phyloP scores from a whole-genome alignment of 352 stramenopile species.

The Pythium scleroteichum region DNA sequence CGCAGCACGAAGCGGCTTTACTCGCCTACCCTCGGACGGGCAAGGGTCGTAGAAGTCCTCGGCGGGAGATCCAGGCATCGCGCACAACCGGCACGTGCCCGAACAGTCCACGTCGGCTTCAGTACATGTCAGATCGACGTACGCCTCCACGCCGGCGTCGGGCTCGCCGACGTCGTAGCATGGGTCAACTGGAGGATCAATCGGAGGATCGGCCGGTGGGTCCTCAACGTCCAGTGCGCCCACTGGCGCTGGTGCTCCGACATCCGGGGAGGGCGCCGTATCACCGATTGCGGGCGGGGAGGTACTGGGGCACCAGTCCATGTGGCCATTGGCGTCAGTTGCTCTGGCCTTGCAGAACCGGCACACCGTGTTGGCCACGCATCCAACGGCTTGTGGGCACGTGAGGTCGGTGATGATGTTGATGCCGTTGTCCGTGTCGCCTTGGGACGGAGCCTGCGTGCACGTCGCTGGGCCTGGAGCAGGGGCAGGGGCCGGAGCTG shows the following conservation, averaged over 20 bases:
- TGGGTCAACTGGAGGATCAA: no score
- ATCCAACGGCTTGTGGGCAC: constrained; percentile 21
- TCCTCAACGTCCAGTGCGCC: no score
- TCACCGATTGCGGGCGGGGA: not conserved
- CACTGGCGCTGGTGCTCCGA: no score
- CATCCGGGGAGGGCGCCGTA: no score
- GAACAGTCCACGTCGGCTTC: not conserved
- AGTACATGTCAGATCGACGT: not conserved
- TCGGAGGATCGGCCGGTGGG: no score
- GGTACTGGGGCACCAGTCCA: not conserved
- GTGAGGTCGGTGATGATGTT: constrained; percentile 12
- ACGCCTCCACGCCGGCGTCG: not conserved
- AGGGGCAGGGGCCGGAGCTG: no score
- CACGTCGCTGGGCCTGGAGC: no score
- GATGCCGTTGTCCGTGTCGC: constrained; percentile 24
- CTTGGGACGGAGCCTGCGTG: not conserved
- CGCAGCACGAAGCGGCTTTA: not conserved
- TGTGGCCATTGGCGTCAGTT: not conserved
- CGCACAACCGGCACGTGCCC: not conserved
- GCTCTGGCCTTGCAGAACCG: constrained; percentile 23
- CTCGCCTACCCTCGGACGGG: not conserved
- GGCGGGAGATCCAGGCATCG: not conserved
- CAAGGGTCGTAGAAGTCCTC: not conserved
- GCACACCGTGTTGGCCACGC: constrained; percentile 21
- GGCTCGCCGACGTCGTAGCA: no score